Conservation (phyloP, 495 filamentous ascomycete genomes). For the Penicillium macrosclerotiorum region DNA sequence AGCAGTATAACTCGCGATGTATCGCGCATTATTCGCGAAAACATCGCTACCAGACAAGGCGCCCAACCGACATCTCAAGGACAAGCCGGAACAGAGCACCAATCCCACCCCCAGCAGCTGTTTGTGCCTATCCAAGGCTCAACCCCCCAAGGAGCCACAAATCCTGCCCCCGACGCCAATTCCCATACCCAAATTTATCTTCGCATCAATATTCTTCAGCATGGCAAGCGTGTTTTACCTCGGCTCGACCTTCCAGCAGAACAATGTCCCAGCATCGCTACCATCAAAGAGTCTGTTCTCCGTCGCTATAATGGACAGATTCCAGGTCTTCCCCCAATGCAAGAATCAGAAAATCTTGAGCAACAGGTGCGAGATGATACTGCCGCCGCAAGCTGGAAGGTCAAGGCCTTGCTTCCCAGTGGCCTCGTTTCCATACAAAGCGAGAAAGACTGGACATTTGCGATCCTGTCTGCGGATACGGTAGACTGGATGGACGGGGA, state of each 20-base stretch:
- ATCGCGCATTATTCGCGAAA: conserved; percentile 43
- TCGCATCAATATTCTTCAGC: conserved; percentile 40
- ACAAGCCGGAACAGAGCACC: conserved; percentile 18
- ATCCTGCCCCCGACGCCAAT: background rate
- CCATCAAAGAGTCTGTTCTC: conserved; percentile 28
- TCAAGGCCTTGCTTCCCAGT: conserved; percentile 42
- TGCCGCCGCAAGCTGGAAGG: conserved; percentile 27
- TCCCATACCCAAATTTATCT: conserved; percentile 27
- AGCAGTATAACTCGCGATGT: conserved; percentile 44
- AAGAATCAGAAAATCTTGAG: conserved; percentile 8
- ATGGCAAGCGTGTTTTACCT: conserved; percentile 42
- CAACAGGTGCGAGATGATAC: conserved; percentile 18
- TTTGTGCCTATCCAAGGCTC: conserved; percentile 12
- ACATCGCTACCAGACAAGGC: conserved; percentile 27
- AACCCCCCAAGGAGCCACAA: conserved; percentile 5
- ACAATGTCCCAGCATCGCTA: conserved; percentile 35
- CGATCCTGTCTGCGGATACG: conserved; percentile 38
- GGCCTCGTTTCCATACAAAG: conserved; percentile 36
- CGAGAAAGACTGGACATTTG: conserved; percentile 47
- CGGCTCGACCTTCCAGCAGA: conserved; percentile 37
- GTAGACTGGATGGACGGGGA: conserved; percentile 55
- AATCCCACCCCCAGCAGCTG: conserved; percentile 16
- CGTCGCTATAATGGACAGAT: conserved; percentile 37
- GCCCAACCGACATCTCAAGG: conserved; percentile 6
- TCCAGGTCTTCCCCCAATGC: conserved; percentile 18